Evolutionary conservation across 1,284 basidiomycete genomes (phyloP), one percentile per base, ranked within the genome.

Genomic region (Moniliella sp.): DNA sequence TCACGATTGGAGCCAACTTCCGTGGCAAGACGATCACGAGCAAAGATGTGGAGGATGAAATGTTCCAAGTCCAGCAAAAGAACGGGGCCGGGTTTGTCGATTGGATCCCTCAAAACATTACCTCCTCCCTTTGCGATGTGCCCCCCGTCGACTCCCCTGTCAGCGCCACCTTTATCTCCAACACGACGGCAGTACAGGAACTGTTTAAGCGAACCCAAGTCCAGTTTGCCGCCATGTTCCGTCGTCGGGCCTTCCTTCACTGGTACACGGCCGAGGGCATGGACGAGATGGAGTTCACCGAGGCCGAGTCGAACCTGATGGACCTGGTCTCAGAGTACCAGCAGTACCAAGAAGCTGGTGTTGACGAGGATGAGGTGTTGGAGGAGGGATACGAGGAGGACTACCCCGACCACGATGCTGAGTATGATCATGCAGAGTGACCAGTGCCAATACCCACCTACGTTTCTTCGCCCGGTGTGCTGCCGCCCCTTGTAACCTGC

Each of bases 201-300:
- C 58, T 91, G 4, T 91, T 91, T 69, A 76, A 75, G 61, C 71
- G 84, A 18, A 79, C 69, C 61, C 78, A 75, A 50, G 80, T 86
- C 62, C 86, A 93, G 65, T 94, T 94, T 74, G 79, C 79, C 40
- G 80, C 81, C 65, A 94, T 93, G 88, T 93, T 91, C 75, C 78
- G 84, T 42, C 72, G 86, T 63, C 91, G 91, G 70, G 86, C 86
- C 27, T 93, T 93, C 76, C 75, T 93, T 72, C 84, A 93, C 66
- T 93, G 84, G 58, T 62, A 91, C 67, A 91, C 46, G 9, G 44
- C 42, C 33, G 38, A 40, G 69, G 84, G 86, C 64, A 91, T 91
- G 86, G 84, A 91, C 65, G 86, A 93, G 72, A 83, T 93, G 76
- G 83, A 23, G 21, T 23, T 23, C 21, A 7, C 7, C 7, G 21